Evolutionary conservation across 306 rosid genomes (phyloP), one percentile per base, ranked within the genome.

Genomic region (Dalbergia cultrata): DNA sequence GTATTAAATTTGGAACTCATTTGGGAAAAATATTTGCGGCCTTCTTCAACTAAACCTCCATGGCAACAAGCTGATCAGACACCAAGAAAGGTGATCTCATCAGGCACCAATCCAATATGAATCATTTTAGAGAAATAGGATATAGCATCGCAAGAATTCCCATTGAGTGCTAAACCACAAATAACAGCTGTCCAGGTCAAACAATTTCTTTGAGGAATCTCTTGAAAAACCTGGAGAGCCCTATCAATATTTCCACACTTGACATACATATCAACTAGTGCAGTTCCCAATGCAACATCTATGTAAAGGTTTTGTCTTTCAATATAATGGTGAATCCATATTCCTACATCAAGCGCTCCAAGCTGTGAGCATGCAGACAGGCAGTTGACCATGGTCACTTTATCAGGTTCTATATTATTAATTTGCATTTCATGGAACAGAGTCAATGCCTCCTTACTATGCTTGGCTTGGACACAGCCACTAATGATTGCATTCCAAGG

Each of bases 401-500:
- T 90, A 75, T 94, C 91, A 35, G 97, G 98, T 57, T 66, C 84
- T 68, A 92, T 75, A 37, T 80, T 74, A 52, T 77, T 85, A 41
- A 85, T 79, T 81, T 92, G 94, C 98, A 94, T 90, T 82, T 92
- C 97, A 82, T 90, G 89, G 85, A 94, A 94, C 70, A 92, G 64
- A 75, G 85, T 78, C 87, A 94, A 78, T 70, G 94, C 97, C 81
- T 92, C 98, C 83, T 87, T 90, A 70, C 93, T 75, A 49, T 69
- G 87, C 86, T 88, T 89, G 50, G 94, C 94, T 43, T 89, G 92
- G 52, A 92, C 91, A 82, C 87, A 90, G 22, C 97, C 97, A 69
- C 91, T 82, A 39, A 94, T 92, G 73, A 92, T 70, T 70, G 98
- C 97, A 89, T 92, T 94, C 98, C 97, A 94, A 6, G 94, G 93